Evolutionary conservation across 768 basidiomycete genomes (phyloP).

Genomic region (Glaciozyma antarctica): DNA sequence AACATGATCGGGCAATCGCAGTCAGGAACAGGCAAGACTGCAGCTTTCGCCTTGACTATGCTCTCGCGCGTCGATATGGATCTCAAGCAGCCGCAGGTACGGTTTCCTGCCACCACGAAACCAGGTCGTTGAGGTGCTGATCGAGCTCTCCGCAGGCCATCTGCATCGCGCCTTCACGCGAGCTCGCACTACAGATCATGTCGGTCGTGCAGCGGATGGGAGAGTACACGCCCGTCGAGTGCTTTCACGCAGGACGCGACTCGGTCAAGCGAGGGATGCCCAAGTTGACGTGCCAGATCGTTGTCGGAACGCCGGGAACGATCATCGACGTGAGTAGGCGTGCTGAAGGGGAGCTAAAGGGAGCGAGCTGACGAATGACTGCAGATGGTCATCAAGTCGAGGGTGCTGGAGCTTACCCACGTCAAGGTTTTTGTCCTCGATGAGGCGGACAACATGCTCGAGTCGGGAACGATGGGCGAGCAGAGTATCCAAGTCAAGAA

Average conservation of each 20-base stretch:
- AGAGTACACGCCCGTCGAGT: constrained; percentile 84
- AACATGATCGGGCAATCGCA: constrained; percentile 99
- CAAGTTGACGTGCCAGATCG: constrained; percentile 69
- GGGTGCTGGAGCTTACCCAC: constrained; percentile 55
- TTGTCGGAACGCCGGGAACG: constrained; percentile 94
- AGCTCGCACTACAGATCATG: constrained; percentile 95
- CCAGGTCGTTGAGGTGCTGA: not conserved
- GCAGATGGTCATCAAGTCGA: constrained; percentile 31
- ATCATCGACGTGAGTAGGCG: constrained; percentile 66
- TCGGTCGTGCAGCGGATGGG: constrained; percentile 88
- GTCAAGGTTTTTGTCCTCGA: constrained; percentile 92
- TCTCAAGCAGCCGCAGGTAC: constrained; percentile 70
- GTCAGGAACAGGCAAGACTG: constrained; percentile 97
- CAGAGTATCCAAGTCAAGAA: constrained; percentile 90
- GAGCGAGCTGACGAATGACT: not conserved
- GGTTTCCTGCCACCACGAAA: not conserved
- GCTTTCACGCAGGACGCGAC: constrained; percentile 92
- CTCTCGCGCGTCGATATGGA: constrained; percentile 82
- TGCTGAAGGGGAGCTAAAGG: not conserved
- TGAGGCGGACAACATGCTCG: constrained; percentile 98
- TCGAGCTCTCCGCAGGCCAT: constrained; percentile 56
- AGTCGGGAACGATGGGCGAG: constrained; percentile 75
- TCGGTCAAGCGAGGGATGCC: constrained; percentile 39
- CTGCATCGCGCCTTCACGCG: constrained; percentile 94
- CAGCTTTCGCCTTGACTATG: constrained; percentile 96